phyloP scores from a whole-genome alignment of 2,329 filamentous ascomycete genomes.

The Karstenula rhodostoma region DNA sequence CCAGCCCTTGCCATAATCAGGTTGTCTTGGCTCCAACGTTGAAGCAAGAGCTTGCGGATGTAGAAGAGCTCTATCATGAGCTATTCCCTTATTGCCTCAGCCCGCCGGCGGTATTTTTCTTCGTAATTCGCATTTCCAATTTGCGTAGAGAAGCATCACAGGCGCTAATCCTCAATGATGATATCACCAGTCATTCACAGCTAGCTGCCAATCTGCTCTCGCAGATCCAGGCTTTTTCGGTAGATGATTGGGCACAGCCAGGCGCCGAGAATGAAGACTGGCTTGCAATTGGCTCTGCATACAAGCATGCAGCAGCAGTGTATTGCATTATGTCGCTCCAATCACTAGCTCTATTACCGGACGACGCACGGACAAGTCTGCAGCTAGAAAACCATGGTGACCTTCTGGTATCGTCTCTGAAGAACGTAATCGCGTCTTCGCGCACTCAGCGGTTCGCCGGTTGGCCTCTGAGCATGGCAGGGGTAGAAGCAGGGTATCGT shows the following conservation, averaged over 20 bases:
- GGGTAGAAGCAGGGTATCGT: slow-evolving; percentile 36
- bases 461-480: slow-evolving; percentile 39
- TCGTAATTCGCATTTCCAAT: slow-evolving; percentile 35
- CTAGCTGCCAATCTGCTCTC: slow-evolving; percentile 32
- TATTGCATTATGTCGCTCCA: slow-evolving; percentile 41
- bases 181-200: slow-evolving; percentile 18
- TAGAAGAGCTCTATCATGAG: slow-evolving; percentile 30
- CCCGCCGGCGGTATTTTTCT: slow-evolving; percentile 33
- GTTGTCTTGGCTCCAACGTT: slow-evolving; percentile 27
- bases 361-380: slow-evolving; percentile 23
- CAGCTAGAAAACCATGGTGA: slow-evolving; percentile 27
- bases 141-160: slow-evolving; percentile 28
- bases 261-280: slow-evolving; percentile 31
- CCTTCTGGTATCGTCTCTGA: slow-evolving; percentile 21
- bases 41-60: slow-evolving; percentile 24
- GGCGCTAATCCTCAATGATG: slow-evolving; percentile 14
- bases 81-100: slow-evolving; percentile 41
- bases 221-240: slow-evolving; percentile 31
- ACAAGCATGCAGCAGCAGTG: slow-evolving; percentile 34
- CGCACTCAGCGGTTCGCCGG: slow-evolving; percentile 27
- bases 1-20: slow-evolving; percentile 36
- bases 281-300: slow-evolving; percentile 33
- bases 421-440: slow-evolving; percentile 15
- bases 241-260: slow-evolving; percentile 39
- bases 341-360: slow-evolving; percentile 29